Evolutionary conservation across 2,329 filamentous ascomycete species (phyloP).

Genomic region (Colletotrichum siamense): DNA sequence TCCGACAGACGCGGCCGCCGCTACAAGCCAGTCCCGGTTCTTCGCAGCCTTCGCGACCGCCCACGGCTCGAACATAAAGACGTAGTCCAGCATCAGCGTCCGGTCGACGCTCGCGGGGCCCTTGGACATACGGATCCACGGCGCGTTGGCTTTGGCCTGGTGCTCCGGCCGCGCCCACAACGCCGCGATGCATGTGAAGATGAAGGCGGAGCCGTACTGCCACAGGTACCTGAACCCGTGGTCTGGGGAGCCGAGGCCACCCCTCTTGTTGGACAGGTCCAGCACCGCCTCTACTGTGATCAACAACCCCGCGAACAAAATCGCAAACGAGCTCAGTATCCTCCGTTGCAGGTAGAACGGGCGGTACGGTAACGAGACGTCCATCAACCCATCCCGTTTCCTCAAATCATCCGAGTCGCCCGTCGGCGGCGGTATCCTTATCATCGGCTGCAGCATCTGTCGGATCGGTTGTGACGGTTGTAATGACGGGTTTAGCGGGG

Average conservation of each 20-base stretch:
- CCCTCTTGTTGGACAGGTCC: conserved; percentile 33
- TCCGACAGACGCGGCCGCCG: conserved; percentile 27
- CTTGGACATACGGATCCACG: conserved; percentile 40
- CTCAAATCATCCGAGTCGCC: background rate
- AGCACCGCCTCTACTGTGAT: conserved; percentile 34
- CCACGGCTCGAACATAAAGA: conserved; percentile 32
- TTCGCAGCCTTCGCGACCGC: conserved; percentile 32
- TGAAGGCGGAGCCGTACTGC: conserved; percentile 38
- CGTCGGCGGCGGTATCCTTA: background rate
- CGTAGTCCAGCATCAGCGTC: conserved; percentile 42
- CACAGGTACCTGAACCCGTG: conserved; percentile 37
- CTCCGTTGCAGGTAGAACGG: conserved; percentile 39
- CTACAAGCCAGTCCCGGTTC: conserved; percentile 41
- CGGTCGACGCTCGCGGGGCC: conserved; percentile 31
- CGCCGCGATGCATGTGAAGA: conserved; percentile 36
- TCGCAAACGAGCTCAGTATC: conserved; percentile 33
- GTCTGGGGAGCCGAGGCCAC: conserved; percentile 31
- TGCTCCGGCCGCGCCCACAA: conserved; percentile 43
- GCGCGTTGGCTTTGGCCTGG: conserved; percentile 41
- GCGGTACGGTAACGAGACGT: conserved; percentile 37
- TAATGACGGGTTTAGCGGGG: background rate
- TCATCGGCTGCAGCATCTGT: background rate
- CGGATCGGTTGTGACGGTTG: background rate
- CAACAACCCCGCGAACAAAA: conserved; percentile 32
- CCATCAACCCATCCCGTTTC: conserved; percentile 25